These are phyloP conservation scores for Gyromitra esculenta DNA, from an alignment of 2,329 filamentous ascomycete genomes.

Conservation along the genomic window DNA sequence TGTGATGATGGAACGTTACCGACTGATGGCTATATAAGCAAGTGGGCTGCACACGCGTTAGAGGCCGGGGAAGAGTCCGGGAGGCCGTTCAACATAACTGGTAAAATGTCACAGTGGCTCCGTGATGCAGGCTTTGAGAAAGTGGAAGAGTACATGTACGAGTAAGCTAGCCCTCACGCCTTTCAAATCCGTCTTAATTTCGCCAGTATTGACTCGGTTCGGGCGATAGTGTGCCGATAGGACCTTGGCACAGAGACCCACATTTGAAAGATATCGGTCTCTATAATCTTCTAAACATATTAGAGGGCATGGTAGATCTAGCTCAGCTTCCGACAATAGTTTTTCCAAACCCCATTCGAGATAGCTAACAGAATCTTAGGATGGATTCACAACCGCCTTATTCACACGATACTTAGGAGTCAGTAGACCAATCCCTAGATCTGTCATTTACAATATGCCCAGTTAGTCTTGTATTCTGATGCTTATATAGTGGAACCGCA, in stretches of 20 bases:
- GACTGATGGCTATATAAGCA: slow-evolving; percentile 41
- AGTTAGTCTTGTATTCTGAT: background rate
- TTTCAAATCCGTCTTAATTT: background rate
- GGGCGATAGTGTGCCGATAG: slow-evolving; percentile 65
- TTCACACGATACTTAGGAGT: slow-evolving; percentile 46
- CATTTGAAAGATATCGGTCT: slow-evolving; percentile 55
- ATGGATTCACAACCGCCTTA: slow-evolving; percentile 48
- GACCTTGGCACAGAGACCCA: slow-evolving; percentile 65
- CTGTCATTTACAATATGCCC: background rate
- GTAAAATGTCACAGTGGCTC: slow-evolving; percentile 32
- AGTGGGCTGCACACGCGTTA: slow-evolving; percentile 28
- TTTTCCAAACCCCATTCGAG: too few species aligned
- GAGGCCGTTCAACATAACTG: slow-evolving; percentile 31
- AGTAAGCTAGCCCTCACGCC: slow-evolving; percentile 2
- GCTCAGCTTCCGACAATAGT: too few species aligned
- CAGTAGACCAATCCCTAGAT: background rate
- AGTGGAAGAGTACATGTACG: slow-evolving; percentile 17
- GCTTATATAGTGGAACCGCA: slow-evolving; percentile 40
- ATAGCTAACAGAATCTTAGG: slow-evolving; percentile 28
- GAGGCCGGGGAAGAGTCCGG: slow-evolving; percentile 23
- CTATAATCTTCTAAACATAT: slow-evolving; percentile 56
- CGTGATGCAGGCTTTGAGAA: slow-evolving; percentile 14
- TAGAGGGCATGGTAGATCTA: slow-evolving; percentile 51
- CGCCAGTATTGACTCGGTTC: background rate
- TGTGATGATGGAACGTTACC: slow-evolving; percentile 59